Evolutionary conservation across 2,329 filamentous ascomycete genomes (phyloP), one percentile per base, ranked within the genome.

Genomic region (Alternaria dauci): DNA sequence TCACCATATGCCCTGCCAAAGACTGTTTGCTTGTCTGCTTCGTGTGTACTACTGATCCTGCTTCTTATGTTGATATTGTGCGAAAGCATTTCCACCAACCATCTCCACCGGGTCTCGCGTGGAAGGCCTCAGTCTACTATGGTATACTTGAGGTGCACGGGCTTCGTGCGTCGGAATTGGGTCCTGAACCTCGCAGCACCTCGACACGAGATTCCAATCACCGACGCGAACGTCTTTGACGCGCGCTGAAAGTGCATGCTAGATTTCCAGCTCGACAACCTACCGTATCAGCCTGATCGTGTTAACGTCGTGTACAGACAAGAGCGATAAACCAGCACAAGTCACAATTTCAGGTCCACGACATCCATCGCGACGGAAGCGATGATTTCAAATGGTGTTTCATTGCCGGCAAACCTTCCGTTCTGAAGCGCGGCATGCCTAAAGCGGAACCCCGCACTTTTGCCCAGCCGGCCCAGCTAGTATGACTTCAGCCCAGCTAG

Each of bases 361-460:
- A 11, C 4, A 30, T 50, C 14, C 11, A 36, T 50, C 20, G 8
- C 18, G 32, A 50, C 32, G 20, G 20, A 39, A 25, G 14, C 34
- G n/a, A 28, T 4, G 41, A 38, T 32, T 41, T 52, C 25, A 46
- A 28, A 14, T 12, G 41, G 41, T 30, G 39, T 30, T 39, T 52
- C 47, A 28, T 32, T 55, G 28, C 30, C 43, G 57, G 44, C 43
- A 41, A 38, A 55, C 44, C 25, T 51, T 51, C 52, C 52, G 30
- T 44, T 26, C 18, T 36, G 18, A 12, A 11, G 18, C n/a, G 36
- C 60, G 60, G 60, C 52, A 55, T 63, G 28, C 58, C 60, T 25
- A 38, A 61, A 57, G 16, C 9, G 53, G 30, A 60, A 63, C 43
- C 52, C 61, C 61, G 57, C 52, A 48, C 25, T 41, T 28, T 38